Evolutionary conservation across 768 basidiomycete species (phyloP).

Genomic region (Pilatotrama ljubarskyi): DNA sequence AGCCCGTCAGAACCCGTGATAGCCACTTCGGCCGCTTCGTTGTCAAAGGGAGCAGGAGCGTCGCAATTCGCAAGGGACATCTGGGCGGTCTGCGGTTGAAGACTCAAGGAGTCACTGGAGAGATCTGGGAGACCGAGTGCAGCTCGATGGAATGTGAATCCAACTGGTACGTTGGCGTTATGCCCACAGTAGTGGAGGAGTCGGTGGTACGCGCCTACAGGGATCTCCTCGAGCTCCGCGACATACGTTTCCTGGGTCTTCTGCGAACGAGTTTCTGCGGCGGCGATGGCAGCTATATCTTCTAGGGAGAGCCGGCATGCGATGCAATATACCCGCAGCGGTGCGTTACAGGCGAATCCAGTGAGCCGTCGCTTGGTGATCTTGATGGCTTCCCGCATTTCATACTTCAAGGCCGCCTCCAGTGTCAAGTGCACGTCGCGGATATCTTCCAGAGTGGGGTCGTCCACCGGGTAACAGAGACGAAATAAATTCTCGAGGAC

Average conservation of each 20-base stretch:
- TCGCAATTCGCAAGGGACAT: not conserved
- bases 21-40: conserved; percentile 42
- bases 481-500: conserved; percentile 9
- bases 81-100: not conserved
- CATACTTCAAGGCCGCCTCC: conserved; percentile 32
- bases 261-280: too few species aligned
- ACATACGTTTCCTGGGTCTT: not conserved
- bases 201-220: conserved; percentile 10
- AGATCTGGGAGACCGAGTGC: not conserved
- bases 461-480: conserved; percentile 38
- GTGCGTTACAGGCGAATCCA: conserved; percentile 26
- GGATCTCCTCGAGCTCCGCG: conserved; percentile 10
- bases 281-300: too few species aligned
- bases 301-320: conserved; percentile 34
- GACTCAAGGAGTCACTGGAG: not conserved
- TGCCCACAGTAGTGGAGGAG: conserved; percentile 5
- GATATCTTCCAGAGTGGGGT: conserved; percentile 17
- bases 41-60: not conserved
- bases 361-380: conserved; percentile 7
- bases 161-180: not conserved
- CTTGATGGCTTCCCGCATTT: conserved; percentile 22
- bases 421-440: not conserved
- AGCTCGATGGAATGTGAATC: not conserved
- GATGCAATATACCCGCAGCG: conserved; percentile 36
- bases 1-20: conserved; percentile 52